Evolutionary conservation across 164 flowering plant species (phyloP).

Genomic region (Aristolochia californica): DNA sequence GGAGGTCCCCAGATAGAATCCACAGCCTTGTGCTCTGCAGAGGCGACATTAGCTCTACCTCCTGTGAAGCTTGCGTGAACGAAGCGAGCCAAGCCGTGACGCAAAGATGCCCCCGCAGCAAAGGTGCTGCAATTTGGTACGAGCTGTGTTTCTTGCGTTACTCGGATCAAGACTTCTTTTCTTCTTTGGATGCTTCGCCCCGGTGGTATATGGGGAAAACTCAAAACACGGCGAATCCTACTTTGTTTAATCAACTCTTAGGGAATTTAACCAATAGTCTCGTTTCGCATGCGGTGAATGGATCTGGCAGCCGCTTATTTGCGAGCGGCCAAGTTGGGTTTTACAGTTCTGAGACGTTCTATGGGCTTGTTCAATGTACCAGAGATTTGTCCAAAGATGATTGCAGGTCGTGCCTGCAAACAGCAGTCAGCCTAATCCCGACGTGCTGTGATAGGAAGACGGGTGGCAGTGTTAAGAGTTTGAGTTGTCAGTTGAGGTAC

Average conservation of each 20-base stretch:
- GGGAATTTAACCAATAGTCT: background rate
- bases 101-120: background rate
- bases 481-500: constrained; percentile 19
- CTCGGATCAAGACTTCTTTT: background rate
- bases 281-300: background rate
- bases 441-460: constrained; percentile 6
- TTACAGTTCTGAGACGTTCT: background rate
- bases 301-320: background rate
- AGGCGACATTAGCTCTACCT: constrained; percentile 1
- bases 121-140: constrained; percentile 5
- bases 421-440: background rate
- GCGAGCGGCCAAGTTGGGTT: constrained; percentile 1
- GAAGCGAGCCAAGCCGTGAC: background rate
- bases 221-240: background rate
- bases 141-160: constrained; percentile 10
- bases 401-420: constrained; percentile 21
- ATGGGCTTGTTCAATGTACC: constrained; percentile 32
- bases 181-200: too few relatives aligned
- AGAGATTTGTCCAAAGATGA: constrained; percentile 16
- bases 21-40: constrained; percentile 11
- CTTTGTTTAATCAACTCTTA: background rate
- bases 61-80: constrained; percentile 4
- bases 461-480: constrained; percentile 14
- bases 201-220: background rate
- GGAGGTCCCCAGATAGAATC: background rate